Percentiles rank a stretch among this genome's conserved stretches.
phyloP scores from a whole-genome alignment of 1,139 yeast species.

The Pichia sp. region DNA sequence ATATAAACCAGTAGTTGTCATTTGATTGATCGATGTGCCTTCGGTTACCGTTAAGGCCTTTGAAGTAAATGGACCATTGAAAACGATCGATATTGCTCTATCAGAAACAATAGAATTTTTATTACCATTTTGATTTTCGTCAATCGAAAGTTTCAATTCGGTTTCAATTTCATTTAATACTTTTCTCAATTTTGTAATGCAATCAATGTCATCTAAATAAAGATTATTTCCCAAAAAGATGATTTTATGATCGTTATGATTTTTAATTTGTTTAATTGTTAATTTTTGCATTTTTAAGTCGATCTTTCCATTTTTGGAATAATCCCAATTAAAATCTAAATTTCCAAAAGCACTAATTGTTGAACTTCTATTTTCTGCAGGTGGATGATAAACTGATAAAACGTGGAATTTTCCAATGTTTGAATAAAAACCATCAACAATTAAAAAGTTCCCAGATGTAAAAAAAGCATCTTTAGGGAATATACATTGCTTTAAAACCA shows the following conservation, averaged over 20 bases:
- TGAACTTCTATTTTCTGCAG: slow-evolving; percentile 66
- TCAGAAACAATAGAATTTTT: slow-evolving; percentile 4
- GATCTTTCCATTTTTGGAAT: slow-evolving; percentile 38
- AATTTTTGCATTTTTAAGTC: slow-evolving; percentile 50
- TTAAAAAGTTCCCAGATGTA: slow-evolving; percentile 70
- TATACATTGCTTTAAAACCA: slow-evolving; percentile 59
- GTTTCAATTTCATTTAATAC: slow-evolving; percentile 36
- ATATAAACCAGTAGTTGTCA: slow-evolving; percentile 45
- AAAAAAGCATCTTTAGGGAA: slow-evolving; percentile 67
- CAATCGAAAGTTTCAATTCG: not conserved
- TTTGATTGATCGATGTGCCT: slow-evolving; percentile 37
- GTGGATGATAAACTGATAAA: slow-evolving; percentile 77
- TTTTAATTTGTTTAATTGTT: slow-evolving; percentile 46
- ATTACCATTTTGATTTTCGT: not conserved
- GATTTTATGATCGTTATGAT: slow-evolving; percentile 44
- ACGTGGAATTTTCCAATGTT: slow-evolving; percentile 69
- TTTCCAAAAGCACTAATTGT: slow-evolving; percentile 71
- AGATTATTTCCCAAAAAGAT: slow-evolving; percentile 71
- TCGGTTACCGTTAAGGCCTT: slow-evolving; percentile 49
- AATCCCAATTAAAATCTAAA: slow-evolving; percentile 73
- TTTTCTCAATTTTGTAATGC: slow-evolving; percentile 51
- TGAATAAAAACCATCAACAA: slow-evolving; percentile 81
- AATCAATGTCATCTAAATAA: slow-evolving; percentile 61
- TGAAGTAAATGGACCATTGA: slow-evolving; percentile 68
- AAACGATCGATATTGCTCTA: slow-evolving; percentile 35